A percentile compares a stretch with the other conserved stretches of the same genome.
Conservation (phyloP, 2,329 filamentous ascomycete species). For the Fusarium sp. region DNA sequence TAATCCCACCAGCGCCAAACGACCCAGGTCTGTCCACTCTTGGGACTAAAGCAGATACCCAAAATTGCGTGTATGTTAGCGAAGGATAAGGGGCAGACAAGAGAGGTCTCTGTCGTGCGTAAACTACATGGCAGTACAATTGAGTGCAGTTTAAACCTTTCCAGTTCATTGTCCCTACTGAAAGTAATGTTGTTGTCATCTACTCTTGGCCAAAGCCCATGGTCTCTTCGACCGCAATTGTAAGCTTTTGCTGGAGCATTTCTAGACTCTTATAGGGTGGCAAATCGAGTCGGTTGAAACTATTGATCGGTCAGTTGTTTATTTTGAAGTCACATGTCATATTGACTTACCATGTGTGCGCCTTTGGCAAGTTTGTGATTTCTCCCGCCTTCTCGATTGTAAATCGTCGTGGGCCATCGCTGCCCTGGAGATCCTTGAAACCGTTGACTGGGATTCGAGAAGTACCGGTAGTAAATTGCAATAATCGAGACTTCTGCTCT, state of each 20-base stretch:
- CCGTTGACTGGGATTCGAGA: constrained; percentile 98
- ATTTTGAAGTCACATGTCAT: not conserved
- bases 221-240: constrained; percentile 97
- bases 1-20: constrained; percentile 51
- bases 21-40: constrained; percentile 49
- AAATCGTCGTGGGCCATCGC: constrained; percentile 93
- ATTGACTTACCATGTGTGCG: constrained; percentile 89
- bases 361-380: constrained; percentile 90
- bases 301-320: constrained; percentile 54
- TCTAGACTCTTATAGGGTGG: constrained; percentile 93
- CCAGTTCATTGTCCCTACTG: constrained; percentile 30
- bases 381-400: constrained; percentile 99
- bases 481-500: constrained; percentile 94
- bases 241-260: constrained; percentile 86
- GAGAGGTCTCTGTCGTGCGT: constrained; percentile 26
- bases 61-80: constrained; percentile 43
- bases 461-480: constrained; percentile 98
- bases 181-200: constrained; percentile 37
- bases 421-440: constrained; percentile 98
- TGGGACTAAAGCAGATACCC: constrained; percentile 50
- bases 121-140: constrained; percentile 37
- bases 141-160: constrained; percentile 20
- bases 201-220: constrained; percentile 99
- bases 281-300: constrained; percentile 97
- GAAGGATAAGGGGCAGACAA: constrained; percentile 38